Evolutionary conservation across 164 flowering plant species (phyloP).

Genomic region (Umbellularia californica): DNA sequence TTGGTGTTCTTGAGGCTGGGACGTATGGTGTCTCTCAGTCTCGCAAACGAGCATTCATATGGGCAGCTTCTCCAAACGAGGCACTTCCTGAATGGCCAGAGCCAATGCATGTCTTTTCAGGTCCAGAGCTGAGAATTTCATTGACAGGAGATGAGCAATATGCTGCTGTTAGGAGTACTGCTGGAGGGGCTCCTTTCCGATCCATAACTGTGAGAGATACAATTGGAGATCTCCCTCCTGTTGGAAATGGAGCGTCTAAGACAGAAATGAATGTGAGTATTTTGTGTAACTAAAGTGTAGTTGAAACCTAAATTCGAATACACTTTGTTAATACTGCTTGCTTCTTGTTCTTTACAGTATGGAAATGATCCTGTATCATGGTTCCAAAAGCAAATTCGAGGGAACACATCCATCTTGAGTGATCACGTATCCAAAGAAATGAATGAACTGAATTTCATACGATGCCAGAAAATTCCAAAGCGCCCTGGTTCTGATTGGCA

Average conservation of each 20-base stretch:
- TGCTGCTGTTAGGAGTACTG: slow-evolving; percentile 83
- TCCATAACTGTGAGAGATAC: slow-evolving; percentile 86
- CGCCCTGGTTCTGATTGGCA: slow-evolving; percentile 96
- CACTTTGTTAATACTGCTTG: neutral
- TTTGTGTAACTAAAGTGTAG: neutral
- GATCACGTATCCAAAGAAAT: slow-evolving; percentile 95
- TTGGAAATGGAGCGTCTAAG: slow-evolving; percentile 43
- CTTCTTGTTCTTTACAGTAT: slow-evolving; percentile 45
- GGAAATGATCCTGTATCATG: slow-evolving; percentile 64
- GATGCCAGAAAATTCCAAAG: slow-evolving; percentile 81
- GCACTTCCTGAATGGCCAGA: slow-evolving; percentile 94
- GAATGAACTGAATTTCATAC: slow-evolving; percentile 76
- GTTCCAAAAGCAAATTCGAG: slow-evolving; percentile 88
- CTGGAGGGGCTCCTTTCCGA: slow-evolving; percentile 85
- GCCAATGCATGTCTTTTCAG: slow-evolving; percentile 91
- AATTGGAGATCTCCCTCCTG: slow-evolving; percentile 88
- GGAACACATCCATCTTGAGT: slow-evolving; percentile 35
- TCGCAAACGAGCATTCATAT: slow-evolving; percentile 85
- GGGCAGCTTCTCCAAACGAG: slow-evolving; percentile 96
- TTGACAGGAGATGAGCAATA: slow-evolving; percentile 48
- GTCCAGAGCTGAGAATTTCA: slow-evolving; percentile 70
- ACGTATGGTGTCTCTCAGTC: slow-evolving; percentile 93
- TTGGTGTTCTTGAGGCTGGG: slow-evolving; percentile 95
- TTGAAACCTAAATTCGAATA: neutral
- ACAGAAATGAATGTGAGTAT: slow-evolving; percentile 41